Conservation (phyloP, 441 rosid genomes). For the Pelargonium myrrhifolium region DNA sequence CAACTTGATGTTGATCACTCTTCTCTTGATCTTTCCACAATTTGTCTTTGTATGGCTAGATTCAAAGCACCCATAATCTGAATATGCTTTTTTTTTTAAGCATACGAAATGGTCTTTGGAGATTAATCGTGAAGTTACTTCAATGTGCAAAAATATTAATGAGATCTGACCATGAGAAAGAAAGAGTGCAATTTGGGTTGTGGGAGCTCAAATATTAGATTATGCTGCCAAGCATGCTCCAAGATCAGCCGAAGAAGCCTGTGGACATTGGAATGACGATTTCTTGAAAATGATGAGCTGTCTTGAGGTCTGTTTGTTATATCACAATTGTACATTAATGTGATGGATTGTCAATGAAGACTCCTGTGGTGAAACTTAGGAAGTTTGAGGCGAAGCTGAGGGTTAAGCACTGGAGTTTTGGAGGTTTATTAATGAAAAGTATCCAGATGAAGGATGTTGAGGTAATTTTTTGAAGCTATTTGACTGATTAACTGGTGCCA, state of each 20-base stretch:
- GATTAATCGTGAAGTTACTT: too few relatives aligned
- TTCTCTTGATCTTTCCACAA: too few relatives aligned
- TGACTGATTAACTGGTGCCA: conserved; percentile 17
- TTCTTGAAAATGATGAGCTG: conserved; percentile 22
- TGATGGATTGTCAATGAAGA: conserved; percentile 12
- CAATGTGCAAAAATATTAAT: background rate
- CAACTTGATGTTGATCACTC: conserved; percentile 15
- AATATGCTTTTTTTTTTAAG: too few relatives aligned
- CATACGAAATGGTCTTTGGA: too few relatives aligned
- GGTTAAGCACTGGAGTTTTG: too few relatives aligned
- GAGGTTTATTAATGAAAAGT: conserved; percentile 8
- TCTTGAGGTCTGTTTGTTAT: conserved; percentile 18
- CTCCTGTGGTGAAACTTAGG: conserved; percentile 5
- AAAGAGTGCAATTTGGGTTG: conserved; percentile 10
- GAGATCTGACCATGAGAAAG: conserved; percentile 14
- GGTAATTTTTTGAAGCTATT: conserved; percentile 15
- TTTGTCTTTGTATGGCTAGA: conserved; percentile 16
- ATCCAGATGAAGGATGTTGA: conserved; percentile 15
- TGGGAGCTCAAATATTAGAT: conserved; percentile 17
- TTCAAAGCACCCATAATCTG: conserved; percentile 14
- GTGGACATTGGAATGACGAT: conserved; percentile 15
- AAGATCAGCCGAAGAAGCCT: conserved; percentile 14
- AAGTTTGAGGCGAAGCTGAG: too few relatives aligned
- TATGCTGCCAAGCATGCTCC: conserved; percentile 14
- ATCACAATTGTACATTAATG: conserved; percentile 3